phyloP scores from a whole-genome alignment of 140 eudicot species.

The Bidens hawaiensis region DNA sequence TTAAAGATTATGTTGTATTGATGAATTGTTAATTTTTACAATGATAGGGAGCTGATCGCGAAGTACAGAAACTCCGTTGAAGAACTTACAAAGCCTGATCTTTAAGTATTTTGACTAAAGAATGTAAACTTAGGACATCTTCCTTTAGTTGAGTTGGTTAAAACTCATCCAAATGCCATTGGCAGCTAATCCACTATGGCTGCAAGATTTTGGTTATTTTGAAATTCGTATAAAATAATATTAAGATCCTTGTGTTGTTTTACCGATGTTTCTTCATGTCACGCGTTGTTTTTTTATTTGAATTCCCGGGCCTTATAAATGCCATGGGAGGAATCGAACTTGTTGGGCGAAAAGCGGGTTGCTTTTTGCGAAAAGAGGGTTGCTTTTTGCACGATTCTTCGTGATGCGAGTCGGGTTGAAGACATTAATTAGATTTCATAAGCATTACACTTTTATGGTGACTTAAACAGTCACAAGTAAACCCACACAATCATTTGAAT shows the following conservation, averaged over 20 bases:
- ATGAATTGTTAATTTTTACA: conserved; percentile 11
- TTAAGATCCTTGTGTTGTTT: not conserved
- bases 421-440: too few species aligned
- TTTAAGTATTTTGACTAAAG: conserved; percentile 24
- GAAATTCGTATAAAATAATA: not conserved
- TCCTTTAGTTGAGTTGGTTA: not conserved
- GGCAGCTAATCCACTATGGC: not conserved
- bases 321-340: not conserved
- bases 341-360: not conserved
- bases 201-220: conserved; percentile 2
- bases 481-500: too few species aligned
- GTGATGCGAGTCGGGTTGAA: too few species aligned
- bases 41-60: conserved; percentile 67
- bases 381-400: too few species aligned
- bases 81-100: conserved; percentile 63
- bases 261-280: not conserved
- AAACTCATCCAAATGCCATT: too few species aligned
- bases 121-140: not conserved
- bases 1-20: conserved; percentile 3
- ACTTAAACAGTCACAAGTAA: too few species aligned
- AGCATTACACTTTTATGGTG: too few species aligned
- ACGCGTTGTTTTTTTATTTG: not conserved
- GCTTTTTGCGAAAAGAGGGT: not conserved
- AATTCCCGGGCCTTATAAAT: not conserved
- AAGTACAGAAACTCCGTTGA: conserved; percentile 67